Evolutionary conservation across 768 basidiomycete species (phyloP).

Genomic region (Rhizopogon vinicolor): DNA sequence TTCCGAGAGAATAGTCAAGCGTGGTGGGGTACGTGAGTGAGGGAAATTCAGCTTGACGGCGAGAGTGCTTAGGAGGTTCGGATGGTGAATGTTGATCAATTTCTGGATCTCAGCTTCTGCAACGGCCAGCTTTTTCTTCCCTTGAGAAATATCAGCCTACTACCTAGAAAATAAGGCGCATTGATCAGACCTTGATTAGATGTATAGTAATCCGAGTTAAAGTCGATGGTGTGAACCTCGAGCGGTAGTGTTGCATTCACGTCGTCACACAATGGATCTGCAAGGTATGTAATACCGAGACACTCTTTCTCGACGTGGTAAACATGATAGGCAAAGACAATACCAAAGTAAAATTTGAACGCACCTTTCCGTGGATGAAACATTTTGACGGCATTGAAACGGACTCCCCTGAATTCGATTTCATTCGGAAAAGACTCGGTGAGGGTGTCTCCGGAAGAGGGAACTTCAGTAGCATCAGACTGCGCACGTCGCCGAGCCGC

Average conservation of each 20-base stretch:
- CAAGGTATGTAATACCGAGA: constrained; percentile 64
- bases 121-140: constrained; percentile 64
- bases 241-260: constrained; percentile 53
- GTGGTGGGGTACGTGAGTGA: constrained; percentile 42
- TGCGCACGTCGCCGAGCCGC: constrained; percentile 56
- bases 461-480: constrained; percentile 68
- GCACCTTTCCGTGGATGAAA: constrained; percentile 69
- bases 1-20: constrained; percentile 67
- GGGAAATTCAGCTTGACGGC: constrained; percentile 62
- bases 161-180: not conserved
- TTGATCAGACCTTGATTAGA: constrained; percentile 49
- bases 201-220: constrained; percentile 65
- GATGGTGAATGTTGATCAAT: constrained; percentile 54
- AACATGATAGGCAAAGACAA: not conserved
- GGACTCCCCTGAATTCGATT: constrained; percentile 53
- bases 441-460: constrained; percentile 42
- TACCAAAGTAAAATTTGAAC: constrained; percentile 10
- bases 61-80: constrained; percentile 61
- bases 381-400: constrained; percentile 62
- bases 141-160: constrained; percentile 20
- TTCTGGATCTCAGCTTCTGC: constrained; percentile 63
- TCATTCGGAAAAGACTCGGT: constrained; percentile 59
- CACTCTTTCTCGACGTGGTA: constrained; percentile 38
- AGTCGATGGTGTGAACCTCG: constrained; percentile 63
- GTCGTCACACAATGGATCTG: constrained; percentile 73